Percentiles rank a stretch among this genome's conserved stretches.
Conservation (phyloP, 768 basidiomycete species). For the Suillus weaverae region DNA sequence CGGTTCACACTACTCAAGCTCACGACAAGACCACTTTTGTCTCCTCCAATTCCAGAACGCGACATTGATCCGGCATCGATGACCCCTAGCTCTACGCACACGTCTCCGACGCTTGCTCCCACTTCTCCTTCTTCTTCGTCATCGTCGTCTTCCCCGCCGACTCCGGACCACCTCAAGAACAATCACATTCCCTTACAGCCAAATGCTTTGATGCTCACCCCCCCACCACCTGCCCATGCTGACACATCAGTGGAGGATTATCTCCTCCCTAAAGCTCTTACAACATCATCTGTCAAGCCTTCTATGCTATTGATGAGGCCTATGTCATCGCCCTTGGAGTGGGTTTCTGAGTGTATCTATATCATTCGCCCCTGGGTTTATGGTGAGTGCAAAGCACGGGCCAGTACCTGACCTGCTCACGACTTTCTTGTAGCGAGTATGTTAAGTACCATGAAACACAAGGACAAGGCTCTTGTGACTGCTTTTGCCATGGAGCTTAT, state of each 20-base stretch:
- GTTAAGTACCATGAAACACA: conserved; percentile 23
- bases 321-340: conserved; percentile 65
- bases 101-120: conserved; percentile 61
- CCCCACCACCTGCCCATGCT: conserved; percentile 49
- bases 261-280: conserved; percentile 78
- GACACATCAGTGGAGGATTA: conserved; percentile 73
- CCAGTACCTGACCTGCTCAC: conserved; percentile 11
- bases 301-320: conserved; percentile 65
- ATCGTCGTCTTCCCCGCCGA: conserved; percentile 53
- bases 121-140: conserved; percentile 42
- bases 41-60: conserved; percentile 82
- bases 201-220: conserved; percentile 56
- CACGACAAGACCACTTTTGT: conserved; percentile 74
- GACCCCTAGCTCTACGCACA: conserved; percentile 50
- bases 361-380: conserved; percentile 75
- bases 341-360: conserved; percentile 72
- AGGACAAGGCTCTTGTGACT: conserved; percentile 61
- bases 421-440: conserved; percentile 20
- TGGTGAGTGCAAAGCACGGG: conserved; percentile 44
- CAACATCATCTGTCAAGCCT: conserved; percentile 68
- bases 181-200: conserved; percentile 68
- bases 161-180: conserved; percentile 81
- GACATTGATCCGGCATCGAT: conserved; percentile 79
- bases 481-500: conserved; percentile 70
- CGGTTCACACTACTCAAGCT: conserved; percentile 71